Evolutionary conservation across 23 red algal genomes (phyloP).

Genomic region (Gracilaria caudata): DNA sequence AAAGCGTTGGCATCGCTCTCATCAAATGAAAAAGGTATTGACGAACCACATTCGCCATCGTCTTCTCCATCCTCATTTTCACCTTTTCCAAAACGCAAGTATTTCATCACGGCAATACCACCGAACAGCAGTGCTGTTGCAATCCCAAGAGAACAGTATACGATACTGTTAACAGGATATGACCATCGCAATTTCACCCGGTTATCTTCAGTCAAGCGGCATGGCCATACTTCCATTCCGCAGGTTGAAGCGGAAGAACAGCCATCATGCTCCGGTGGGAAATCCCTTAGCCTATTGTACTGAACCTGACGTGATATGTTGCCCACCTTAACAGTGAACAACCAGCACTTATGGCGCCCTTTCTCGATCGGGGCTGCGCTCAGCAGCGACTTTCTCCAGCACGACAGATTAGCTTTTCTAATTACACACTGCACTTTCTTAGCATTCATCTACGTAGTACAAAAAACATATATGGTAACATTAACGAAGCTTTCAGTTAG

Average conservation of each 20-base stretch:
- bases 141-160: slow-evolving; percentile 23
- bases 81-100: neutral
- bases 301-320: slow-evolving; percentile 26
- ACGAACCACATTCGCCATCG: neutral
- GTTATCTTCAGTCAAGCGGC: slow-evolving; percentile 12
- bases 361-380: slow-evolving; percentile 24
- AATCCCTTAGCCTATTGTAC: slow-evolving; percentile 45
- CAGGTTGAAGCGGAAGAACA: slow-evolving; percentile 36
- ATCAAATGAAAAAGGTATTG: slow-evolving; percentile 13
- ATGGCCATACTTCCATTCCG: slow-evolving; percentile 53
- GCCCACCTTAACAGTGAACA: slow-evolving; percentile 39
- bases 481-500: too few species aligned
- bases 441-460: slow-evolving; percentile 29
- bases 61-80: neutral
- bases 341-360: slow-evolving; percentile 61
- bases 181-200: slow-evolving; percentile 30
- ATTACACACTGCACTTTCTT: slow-evolving; percentile 44
- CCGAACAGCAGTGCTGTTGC: neutral
- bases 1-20: neutral
- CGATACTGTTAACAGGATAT: slow-evolving; percentile 19
- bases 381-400: slow-evolving; percentile 40
- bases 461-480: too few species aligned
- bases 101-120: slow-evolving; percentile 14
- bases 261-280: slow-evolving; percentile 34
- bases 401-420: slow-evolving; percentile 42